phyloP scores from a whole-genome alignment of 495 filamentous ascomycete species.

The Hypoxylon cercidicola region DNA sequence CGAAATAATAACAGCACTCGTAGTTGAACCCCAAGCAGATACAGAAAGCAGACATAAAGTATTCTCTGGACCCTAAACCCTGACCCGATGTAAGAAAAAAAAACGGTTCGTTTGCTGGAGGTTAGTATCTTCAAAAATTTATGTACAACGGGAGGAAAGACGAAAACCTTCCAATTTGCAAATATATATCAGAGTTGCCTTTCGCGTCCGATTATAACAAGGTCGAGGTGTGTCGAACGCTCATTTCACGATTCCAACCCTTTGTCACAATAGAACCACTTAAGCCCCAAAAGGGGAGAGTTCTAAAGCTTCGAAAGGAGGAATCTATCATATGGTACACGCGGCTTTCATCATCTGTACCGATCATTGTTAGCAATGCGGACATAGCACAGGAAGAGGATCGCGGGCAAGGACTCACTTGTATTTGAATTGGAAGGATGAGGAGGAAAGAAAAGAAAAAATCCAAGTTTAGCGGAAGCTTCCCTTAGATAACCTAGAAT shows the following conservation, averaged over 20 bases:
- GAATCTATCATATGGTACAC: constrained; percentile 89
- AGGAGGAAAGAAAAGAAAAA: constrained; percentile 68
- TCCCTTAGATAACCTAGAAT: constrained; percentile 11
- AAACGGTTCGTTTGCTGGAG: too few species aligned
- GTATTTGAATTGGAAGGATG: constrained; percentile 98
- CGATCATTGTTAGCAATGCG: constrained; percentile 54
- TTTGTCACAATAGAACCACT: constrained; percentile 81
- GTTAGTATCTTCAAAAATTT: too few species aligned
- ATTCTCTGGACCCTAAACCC: too few species aligned
- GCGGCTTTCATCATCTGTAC: constrained; percentile 98
- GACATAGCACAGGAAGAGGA: constrained; percentile 16
- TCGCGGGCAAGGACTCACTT: constrained; percentile 69
- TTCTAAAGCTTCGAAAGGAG: constrained; percentile 71
- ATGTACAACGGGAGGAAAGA: too few species aligned
- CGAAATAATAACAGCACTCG: too few species aligned
- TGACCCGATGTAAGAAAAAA: too few species aligned
- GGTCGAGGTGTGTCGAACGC: constrained; percentile 97
- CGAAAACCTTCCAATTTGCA: constrained; percentile 48
- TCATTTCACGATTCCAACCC: constrained; percentile 85
- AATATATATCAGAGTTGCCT: constrained; percentile 90
- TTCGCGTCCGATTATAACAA: constrained; percentile 97
- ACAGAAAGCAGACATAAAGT: too few species aligned
- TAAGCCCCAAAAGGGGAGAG: constrained; percentile 86
- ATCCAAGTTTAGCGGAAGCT: constrained; percentile 17
- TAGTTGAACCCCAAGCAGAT: too few species aligned